phyloP scores from a whole-genome alignment of 148 eudicot genomes.

The Talinum fruticosum region DNA sequence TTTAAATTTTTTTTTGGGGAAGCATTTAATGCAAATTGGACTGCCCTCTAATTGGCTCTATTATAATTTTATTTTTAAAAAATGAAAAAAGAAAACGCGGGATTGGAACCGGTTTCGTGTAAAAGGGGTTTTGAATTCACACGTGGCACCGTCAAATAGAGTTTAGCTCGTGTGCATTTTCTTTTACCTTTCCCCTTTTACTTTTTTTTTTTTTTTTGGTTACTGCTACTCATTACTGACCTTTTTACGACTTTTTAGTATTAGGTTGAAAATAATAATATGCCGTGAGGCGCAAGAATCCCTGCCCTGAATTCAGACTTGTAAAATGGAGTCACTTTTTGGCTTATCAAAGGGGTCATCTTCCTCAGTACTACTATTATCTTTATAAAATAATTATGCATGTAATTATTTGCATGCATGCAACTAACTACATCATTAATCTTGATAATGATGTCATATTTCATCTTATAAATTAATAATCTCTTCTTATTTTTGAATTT shows the following conservation, averaged over 20 bases:
- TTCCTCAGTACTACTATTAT: too few relatives aligned
- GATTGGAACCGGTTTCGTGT: slow-evolving; percentile 31
- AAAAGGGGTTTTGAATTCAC: slow-evolving; percentile 26
- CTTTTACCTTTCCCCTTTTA: not conserved
- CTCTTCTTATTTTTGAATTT: too few relatives aligned
- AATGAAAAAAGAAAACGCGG: slow-evolving; percentile 23
- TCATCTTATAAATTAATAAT: too few relatives aligned
- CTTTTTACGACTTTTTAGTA: not conserved
- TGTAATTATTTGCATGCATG: too few relatives aligned
- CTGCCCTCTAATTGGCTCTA: slow-evolving; percentile 26
- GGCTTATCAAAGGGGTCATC: too few relatives aligned
- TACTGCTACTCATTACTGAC: not conserved
- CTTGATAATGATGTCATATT: too few relatives aligned
- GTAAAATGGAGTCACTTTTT: not conserved
- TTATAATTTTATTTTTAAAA: not conserved
- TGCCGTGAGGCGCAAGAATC: not conserved
- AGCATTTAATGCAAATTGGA: slow-evolving; percentile 26
- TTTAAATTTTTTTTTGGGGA: not conserved
- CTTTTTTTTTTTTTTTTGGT: not conserved
- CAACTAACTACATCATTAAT: too few relatives aligned
- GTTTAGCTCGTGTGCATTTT: slow-evolving; percentile 20
- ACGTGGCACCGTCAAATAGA: slow-evolving; percentile 23
- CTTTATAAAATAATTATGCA: too few relatives aligned
- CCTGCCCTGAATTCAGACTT: not conserved
- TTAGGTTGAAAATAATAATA: not conserved